Evolutionary conservation across 441 rosid species (phyloP), one percentile per base, ranked within the genome.

Genomic region (Corymbia citriodora): DNA sequence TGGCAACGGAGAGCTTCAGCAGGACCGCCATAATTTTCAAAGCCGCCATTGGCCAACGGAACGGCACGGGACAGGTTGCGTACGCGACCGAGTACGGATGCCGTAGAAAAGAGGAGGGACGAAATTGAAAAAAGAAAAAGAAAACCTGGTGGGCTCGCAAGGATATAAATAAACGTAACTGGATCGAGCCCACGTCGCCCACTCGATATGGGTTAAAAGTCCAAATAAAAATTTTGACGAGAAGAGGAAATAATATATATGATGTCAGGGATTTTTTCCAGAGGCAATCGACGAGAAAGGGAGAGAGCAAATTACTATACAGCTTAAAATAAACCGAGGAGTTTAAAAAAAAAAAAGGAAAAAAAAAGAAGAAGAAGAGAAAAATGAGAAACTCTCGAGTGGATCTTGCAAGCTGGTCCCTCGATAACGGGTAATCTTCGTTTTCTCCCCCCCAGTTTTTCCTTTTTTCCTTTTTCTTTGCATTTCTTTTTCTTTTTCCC

Each of bases 331-430:
- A 21, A 74, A 40, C 29, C n/a, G 1, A 40, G 52, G 85, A 11
- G 65, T 1, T 59, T 21, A 5, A 0, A 19, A 21, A 40, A 2
- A 2, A 21, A 36, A 19, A 23, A 10, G 15, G 11, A 61, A 11
- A 27, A 2, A 6, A 6, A 29, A 2, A 9, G 5, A 5, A 27
- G 1, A 5, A 27, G 4, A 11, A 11, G 8, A 19, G 23, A 10
- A 40, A 6, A 8, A 11, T 21, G 25, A 36, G 15, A 21, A 40
- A 13, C 49, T 49, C 49, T 74, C 10, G 85, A 74, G n/a, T 21
- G 21, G 17, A 74, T 74, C 15, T 74, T 7, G 52, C 10, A 40
- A 40, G n/a, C 85, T 23, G 10, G 85, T 25, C 85, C 85, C 85
- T 74, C 7, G 85, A 40, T 21, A 7, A 40, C 52, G 85, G n/a